Evolutionary conservation across 441 rosid genomes (phyloP).

Genomic region (Euphorbia celastroides): DNA sequence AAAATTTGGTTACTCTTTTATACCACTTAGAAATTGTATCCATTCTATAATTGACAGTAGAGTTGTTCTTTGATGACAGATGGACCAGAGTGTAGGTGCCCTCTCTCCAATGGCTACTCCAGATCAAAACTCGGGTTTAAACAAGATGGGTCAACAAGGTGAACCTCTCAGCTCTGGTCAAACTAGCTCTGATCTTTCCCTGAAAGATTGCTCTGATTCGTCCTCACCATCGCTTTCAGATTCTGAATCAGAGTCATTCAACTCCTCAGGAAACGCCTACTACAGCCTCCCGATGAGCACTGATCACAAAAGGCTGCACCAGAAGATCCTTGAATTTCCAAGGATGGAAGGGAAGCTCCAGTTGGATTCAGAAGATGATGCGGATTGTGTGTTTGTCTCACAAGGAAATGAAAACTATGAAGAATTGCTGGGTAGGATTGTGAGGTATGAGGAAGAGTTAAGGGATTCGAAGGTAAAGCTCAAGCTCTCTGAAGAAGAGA

Average conservation of each 20-base stretch:
- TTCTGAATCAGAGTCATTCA: constrained; percentile 60
- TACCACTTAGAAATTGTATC: neutral
- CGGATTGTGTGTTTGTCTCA: constrained; percentile 13
- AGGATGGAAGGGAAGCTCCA: constrained; percentile 20
- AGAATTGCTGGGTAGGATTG: constrained; percentile 27
- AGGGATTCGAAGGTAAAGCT: constrained; percentile 36
- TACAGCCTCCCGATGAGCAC: constrained; percentile 27
- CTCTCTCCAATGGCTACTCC: constrained; percentile 45
- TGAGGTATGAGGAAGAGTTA: constrained; percentile 40
- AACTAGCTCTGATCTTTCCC: constrained; percentile 40
- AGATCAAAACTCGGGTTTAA: constrained; percentile 21
- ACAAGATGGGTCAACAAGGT: constrained; percentile 26
- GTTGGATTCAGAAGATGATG: constrained; percentile 26
- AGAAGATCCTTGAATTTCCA: constrained; percentile 24
- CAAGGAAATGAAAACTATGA: constrained; percentile 32
- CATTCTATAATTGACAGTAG: neutral
- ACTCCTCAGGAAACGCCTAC: constrained; percentile 42
- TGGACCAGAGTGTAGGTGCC: constrained; percentile 33
- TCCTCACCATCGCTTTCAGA: constrained; percentile 50
- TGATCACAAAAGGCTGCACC: constrained; percentile 24
- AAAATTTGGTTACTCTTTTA: neutral
- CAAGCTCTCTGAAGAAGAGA: constrained; percentile 53
- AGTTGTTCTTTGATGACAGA: constrained; percentile 21
- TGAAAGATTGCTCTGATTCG: constrained; percentile 48
- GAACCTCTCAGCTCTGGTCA: constrained; percentile 37